A percentile compares a stretch with the other conserved stretches of the same genome.
These are phyloP conservation scores for Ustilago xerochloae DNA, from an alignment of 1,284 basidiomycete genomes.

Conservation along the genomic window DNA sequence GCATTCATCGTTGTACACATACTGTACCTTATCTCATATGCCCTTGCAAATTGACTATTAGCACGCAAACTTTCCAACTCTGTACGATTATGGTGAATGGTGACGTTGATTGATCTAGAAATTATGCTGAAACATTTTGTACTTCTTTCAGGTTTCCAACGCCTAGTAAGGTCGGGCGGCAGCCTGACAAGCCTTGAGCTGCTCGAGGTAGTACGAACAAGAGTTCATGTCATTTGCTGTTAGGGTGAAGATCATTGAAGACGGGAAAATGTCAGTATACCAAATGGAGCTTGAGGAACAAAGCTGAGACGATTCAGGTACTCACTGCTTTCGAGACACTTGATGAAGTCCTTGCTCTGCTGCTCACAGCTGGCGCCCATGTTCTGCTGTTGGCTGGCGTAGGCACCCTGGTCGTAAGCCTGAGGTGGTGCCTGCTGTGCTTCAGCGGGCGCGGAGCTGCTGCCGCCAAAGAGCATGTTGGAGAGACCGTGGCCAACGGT, in stretches of 20 bases:
- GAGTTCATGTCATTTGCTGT: constrained; percentile 71
- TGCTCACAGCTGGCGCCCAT: constrained; percentile 71
- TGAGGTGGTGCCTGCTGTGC: constrained; percentile 50
- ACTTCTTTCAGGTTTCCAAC: background rate
- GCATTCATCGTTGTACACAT: background rate
- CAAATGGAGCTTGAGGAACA: background rate
- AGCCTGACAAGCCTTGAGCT: constrained; percentile 68
- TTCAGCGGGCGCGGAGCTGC: constrained; percentile 65
- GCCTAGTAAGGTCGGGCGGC: constrained; percentile 64
- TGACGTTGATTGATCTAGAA: constrained; percentile 24
- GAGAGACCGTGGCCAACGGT: constrained; percentile 84
- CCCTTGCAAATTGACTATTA: background rate
- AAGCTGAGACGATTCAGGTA: background rate
- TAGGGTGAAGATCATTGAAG: background rate
- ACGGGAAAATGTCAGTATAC: background rate
- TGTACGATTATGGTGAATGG: constrained; percentile 16
- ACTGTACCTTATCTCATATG: background rate
- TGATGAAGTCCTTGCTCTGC: constrained; percentile 71
- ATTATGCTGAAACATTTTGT: constrained; percentile 1
- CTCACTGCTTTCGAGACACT: constrained; percentile 62
- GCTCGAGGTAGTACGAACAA: constrained; percentile 73
- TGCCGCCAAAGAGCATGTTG: constrained; percentile 83
- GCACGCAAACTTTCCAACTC: background rate
- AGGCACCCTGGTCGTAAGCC: constrained; percentile 38
- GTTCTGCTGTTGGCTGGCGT: constrained; percentile 42